Base-by-base conservation (phyloP, 495 filamentous ascomycete genomes). In the Penicillium coffeae region DNA sequence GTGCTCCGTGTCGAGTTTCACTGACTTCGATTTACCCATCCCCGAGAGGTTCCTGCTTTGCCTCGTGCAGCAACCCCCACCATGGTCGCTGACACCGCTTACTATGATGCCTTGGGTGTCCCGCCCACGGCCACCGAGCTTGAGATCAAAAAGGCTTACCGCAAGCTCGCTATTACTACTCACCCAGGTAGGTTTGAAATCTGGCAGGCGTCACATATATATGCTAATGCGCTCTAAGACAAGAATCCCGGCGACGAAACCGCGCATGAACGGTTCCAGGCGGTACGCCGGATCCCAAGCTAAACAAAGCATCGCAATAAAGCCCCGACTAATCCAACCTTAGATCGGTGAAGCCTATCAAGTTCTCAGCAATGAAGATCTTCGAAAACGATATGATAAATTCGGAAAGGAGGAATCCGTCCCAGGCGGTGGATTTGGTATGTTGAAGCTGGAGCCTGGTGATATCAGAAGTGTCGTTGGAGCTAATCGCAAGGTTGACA, bases 121-220 rank as follows among this genome's bases (percentile, higher is more conserved):
- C 80, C 83, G 65, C 86, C 91, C 35, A 89, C 84, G 9, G 94
- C 93, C 14, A 86, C 89, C 46, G 90, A 95, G 64, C 83, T 97
- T 7, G 94, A 99, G 54, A 96, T 99, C 71, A 99, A 99, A 76
- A 97, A 97, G 71, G 93, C 93, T n/a, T 99, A 99, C 68, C 80
- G 93, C 50, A 97, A 91, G 69, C 84, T 93, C 22, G 93, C 93
- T 38, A 95, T 99, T 56, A 75, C 78, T 47, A 82, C 84, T 48
- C 83, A 87, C 57, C 83, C 83, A n/a, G 80, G 80, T 84, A 68
- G 22, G 66, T 4, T 22, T 16, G 20, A 39, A 21, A n/a, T n/a
- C n/a, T n/a, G n/a, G n/a, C n/a, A n/a, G n/a, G n/a, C n/a, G n/a
- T n/a, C n/a, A n/a, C n/a, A n/a, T n/a, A n/a, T n/a, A n/a, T n/a